phyloP scores from a whole-genome alignment of 768 basidiomycete genomes.

The Lenzites betulinus region DNA sequence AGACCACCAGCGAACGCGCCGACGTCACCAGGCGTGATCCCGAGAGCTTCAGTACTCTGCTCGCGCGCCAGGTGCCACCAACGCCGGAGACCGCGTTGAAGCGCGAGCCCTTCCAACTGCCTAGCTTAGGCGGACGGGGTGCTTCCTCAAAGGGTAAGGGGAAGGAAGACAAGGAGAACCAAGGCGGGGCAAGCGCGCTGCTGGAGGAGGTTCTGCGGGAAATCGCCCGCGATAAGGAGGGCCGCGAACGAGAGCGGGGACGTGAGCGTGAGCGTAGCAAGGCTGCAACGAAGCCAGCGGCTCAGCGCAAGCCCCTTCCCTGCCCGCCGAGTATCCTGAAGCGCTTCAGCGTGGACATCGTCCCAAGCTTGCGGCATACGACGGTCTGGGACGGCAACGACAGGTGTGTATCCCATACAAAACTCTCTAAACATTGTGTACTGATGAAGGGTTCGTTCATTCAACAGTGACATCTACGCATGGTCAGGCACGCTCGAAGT shows the following conservation, averaged over 20 bases:
- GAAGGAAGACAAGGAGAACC: neutral
- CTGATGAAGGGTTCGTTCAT: neutral
- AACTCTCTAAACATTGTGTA: neutral
- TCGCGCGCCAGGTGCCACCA: slow-evolving; percentile 5
- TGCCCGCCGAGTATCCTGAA: neutral
- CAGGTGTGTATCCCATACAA: slow-evolving; percentile 5
- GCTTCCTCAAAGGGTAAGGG: neutral
- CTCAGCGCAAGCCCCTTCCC: neutral
- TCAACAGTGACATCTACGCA: slow-evolving; percentile 14
- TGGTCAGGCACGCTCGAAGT: slow-evolving; percentile 18
- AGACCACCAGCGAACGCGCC: neutral
- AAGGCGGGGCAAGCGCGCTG: neutral
- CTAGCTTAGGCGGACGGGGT: neutral
- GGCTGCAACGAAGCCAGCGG: neutral
- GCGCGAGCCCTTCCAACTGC: slow-evolving; percentile 1
- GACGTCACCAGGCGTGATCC: neutral
- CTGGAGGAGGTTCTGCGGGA: slow-evolving; percentile 7
- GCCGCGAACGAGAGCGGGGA: too few species aligned
- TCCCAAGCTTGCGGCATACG: slow-evolving; percentile 7
- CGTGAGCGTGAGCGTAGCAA: neutral
- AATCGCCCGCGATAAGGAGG: neutral
- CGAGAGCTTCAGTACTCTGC: neutral
- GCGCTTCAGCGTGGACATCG: slow-evolving; percentile 14
- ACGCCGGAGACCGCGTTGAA: neutral
- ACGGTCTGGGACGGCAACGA: slow-evolving; percentile 19